Base-by-base conservation (phyloP, 495 filamentous ascomycete genomes). In the Penicillium pulvis region DNA sequence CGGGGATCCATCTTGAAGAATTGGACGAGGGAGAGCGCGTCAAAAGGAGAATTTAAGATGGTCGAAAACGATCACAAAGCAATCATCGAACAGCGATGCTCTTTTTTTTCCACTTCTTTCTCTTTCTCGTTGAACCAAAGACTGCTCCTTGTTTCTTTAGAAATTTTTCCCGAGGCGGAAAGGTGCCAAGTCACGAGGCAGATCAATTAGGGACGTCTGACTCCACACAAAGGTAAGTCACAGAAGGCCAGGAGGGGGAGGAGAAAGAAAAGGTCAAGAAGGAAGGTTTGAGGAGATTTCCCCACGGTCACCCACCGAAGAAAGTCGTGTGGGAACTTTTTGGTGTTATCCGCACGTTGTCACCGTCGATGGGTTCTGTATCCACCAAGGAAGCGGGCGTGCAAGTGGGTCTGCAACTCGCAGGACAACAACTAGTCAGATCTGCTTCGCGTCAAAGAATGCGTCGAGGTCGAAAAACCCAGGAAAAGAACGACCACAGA, bases 331-430 rank as follows among this genome's bases (percentile, higher is more conserved):
- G 72, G 71, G 70, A 77, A 74, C 68, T 70, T 70, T 61, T 72
- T 71, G 55, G 57, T 51, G 71, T 73, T 75, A 75, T 75, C 76
- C 73, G 75, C 76, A 77, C 73, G 73, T 75, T 75, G 73, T 76
- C 70, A 74, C 60, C 69, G 68, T 70, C 65, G 67, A 71, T 72
- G 70, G 60, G 69, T 74, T 72, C 66, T 76, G 73, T 71, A 74
- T 76, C 73, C 75, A 76, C 73, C 71, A 74, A 61, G 62, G 70
- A 75, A 71, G 74, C 71, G 71, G 62, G 75, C 75, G 71, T 72
- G 65, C 57, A 71, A 71, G 75, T 78, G 75, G 75, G 75, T 78
- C 75, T 77, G 24, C 56, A 46, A 46, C 53, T 58, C 55, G 64
- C 64, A 63, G 64, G 57, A 70, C 66, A 71, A 77, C 68, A 69